Percentiles rank a stretch among this genome's conserved stretches.
These are phyloP conservation scores for Globomyces sp. DNA, from an alignment of 371 early-diverging fungal genomes.

Conservation along the genomic window DNA sequence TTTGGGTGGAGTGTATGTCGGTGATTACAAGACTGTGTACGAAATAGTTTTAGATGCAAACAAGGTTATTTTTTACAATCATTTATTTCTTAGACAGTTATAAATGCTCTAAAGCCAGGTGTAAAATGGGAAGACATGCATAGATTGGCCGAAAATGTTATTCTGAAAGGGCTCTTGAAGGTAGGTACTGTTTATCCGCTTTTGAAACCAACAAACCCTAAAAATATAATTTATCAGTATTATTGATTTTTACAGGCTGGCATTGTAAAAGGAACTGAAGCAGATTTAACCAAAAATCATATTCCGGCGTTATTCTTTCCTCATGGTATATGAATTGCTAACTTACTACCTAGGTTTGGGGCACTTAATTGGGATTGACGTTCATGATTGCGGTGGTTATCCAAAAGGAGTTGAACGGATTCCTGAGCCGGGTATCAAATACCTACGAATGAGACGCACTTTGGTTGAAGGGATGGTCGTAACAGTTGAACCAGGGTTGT, in stretches of 20 bases:
- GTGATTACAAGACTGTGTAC: conserved; percentile 75
- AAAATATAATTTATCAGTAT: neutral
- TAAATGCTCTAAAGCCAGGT: conserved; percentile 71
- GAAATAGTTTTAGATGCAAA: conserved; percentile 83
- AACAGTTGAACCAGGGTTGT: conserved; percentile 88
- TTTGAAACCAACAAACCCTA: neutral
- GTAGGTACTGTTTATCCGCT: neutral
- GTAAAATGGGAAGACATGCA: conserved; percentile 91
- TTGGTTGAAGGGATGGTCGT: conserved; percentile 78
- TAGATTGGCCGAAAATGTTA: conserved; percentile 67
- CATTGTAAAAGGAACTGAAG: conserved; percentile 66
- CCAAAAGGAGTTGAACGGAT: conserved; percentile 76
- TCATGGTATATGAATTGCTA: conserved; percentile 56
- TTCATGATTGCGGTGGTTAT: conserved; percentile 88
- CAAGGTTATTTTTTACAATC: conserved; percentile 29
- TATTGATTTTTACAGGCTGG: conserved; percentile 42
- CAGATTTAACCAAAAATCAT: conserved; percentile 65
- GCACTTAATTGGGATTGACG: conserved; percentile 53
- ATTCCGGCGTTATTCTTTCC: conserved; percentile 88
- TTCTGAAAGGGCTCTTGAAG: conserved; percentile 70
- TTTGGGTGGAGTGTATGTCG: conserved; percentile 73
- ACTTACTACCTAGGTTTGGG: conserved; percentile 34
- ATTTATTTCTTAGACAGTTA: conserved; percentile 20
- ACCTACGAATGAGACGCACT: conserved; percentile 82
- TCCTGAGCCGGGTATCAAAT: conserved; percentile 75